Evolutionary conservation across 129 eudicot species (phyloP).

Genomic region (Chrysanthemum makinoi): DNA sequence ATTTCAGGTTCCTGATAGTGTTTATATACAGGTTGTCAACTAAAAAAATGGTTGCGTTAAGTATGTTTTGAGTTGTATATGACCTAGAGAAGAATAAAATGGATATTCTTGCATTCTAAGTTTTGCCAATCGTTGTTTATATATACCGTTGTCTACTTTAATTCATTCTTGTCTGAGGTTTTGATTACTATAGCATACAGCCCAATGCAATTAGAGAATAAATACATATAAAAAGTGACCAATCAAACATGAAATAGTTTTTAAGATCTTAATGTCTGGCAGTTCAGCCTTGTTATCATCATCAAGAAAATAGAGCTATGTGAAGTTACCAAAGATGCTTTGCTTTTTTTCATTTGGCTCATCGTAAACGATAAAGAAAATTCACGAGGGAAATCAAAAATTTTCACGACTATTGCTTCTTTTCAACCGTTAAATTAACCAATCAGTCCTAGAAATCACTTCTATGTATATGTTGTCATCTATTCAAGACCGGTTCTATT

Average conservation of each 20-base stretch:
- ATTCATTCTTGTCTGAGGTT: conserved; percentile 2
- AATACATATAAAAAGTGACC: background rate
- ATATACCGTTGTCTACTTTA: background rate
- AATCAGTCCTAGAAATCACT: background rate
- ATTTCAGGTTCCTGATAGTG: background rate
- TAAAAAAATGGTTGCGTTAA: background rate
- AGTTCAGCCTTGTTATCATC: conserved; percentile 14
- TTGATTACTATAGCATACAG: background rate
- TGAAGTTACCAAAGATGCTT: background rate
- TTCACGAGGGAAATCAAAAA: background rate
- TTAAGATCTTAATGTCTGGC: background rate
- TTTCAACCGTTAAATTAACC: conserved; percentile 15
- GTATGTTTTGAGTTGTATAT: background rate
- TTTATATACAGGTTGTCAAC: background rate
- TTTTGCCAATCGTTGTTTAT: conserved; percentile 6
- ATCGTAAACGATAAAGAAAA: background rate
- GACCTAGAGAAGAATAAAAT: conserved; percentile 1
- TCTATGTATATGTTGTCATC: conserved; percentile 2
- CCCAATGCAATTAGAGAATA: background rate
- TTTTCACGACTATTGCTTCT: background rate
- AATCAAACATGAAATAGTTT: background rate
- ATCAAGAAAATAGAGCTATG: conserved; percentile 1
- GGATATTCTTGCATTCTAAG: conserved; percentile 2
- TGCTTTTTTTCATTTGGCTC: background rate
- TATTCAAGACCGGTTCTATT: too few species aligned